These are phyloP conservation scores for Naegleria gruberi DNA, from an alignment of 208 protist genomes.

Conservation along the genomic window DNA sequence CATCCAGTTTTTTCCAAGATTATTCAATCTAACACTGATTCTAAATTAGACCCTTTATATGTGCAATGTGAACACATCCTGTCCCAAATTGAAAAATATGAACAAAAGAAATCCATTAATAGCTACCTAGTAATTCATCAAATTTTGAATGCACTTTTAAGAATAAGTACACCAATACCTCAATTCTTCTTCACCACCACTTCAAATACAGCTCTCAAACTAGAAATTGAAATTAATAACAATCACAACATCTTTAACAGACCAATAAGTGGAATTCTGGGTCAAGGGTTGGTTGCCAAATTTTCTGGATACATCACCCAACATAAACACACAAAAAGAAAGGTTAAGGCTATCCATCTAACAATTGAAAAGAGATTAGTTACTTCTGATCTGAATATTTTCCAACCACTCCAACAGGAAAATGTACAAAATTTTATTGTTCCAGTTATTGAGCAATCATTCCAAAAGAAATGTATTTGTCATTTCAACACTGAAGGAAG, in stretches of 20 bases:
- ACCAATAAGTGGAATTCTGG: background rate
- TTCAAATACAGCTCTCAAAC: background rate
- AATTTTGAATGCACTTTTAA: background rate
- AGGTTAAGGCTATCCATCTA: background rate
- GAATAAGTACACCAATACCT: background rate
- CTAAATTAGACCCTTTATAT: background rate
- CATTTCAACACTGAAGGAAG: constrained; percentile 3
- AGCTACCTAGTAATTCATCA: background rate
- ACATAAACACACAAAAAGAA: background rate
- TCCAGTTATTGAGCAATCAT: background rate
- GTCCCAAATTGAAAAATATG: background rate
- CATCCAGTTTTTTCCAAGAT: background rate
- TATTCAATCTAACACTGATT: background rate
- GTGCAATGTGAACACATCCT: background rate
- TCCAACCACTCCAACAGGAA: too few relatives aligned
- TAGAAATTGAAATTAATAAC: background rate
- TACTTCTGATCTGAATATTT: background rate
- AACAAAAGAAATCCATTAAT: background rate
- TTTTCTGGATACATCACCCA: background rate
- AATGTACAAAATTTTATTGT: background rate
- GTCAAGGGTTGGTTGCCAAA: background rate
- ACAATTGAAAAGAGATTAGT: background rate
- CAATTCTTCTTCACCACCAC: background rate
- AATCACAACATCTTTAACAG: background rate
- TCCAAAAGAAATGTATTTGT: background rate